A percentile compares a stretch with the other conserved stretches of the same genome.
These are phyloP conservation scores for Trametes coccinea DNA, from an alignment of 768 basidiomycete genomes.

Conservation along the genomic window DNA sequence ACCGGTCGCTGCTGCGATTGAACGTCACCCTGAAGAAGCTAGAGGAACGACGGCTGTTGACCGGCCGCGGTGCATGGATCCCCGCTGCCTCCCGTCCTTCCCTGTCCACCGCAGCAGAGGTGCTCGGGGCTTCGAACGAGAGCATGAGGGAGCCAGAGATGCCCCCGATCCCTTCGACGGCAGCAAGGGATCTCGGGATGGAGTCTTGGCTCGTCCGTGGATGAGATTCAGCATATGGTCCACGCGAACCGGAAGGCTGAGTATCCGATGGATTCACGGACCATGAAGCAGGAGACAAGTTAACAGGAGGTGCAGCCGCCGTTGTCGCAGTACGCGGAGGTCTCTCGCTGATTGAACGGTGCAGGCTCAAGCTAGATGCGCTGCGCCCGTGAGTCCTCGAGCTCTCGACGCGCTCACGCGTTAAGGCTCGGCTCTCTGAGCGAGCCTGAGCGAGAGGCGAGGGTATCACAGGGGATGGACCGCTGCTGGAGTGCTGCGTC, in stretches of 20 bases:
- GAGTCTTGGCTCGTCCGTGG: constrained; percentile 15
- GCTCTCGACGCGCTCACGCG: constrained; percentile 13
- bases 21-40: constrained; percentile 15
- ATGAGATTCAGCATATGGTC: not conserved
- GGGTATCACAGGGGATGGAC: not conserved
- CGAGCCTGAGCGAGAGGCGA: not conserved
- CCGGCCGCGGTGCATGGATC: constrained; percentile 24
- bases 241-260: constrained; percentile 7
- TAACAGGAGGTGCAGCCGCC: constrained; percentile 1
- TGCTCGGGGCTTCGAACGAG: constrained; percentile 19
- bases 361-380: not conserved
- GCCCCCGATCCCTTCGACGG: constrained; percentile 2
- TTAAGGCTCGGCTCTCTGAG: constrained; percentile 10
- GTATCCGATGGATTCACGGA: not conserved
- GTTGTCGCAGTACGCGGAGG: constrained; percentile 12
- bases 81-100: constrained; percentile 20
- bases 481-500: constrained; percentile 2
- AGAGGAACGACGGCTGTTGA: constrained; percentile 15
- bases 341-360: constrained; percentile 3
- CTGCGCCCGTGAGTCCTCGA: constrained; percentile 2
- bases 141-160: constrained; percentile 15
- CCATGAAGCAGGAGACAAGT: not conserved
- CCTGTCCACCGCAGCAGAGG: constrained; percentile 21
- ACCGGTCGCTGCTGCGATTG: constrained; percentile 9
- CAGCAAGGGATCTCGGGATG: constrained; percentile 16